phyloP scores from a whole-genome alignment of 768 basidiomycete genomes.

The Pleurotus tuber-regium region DNA sequence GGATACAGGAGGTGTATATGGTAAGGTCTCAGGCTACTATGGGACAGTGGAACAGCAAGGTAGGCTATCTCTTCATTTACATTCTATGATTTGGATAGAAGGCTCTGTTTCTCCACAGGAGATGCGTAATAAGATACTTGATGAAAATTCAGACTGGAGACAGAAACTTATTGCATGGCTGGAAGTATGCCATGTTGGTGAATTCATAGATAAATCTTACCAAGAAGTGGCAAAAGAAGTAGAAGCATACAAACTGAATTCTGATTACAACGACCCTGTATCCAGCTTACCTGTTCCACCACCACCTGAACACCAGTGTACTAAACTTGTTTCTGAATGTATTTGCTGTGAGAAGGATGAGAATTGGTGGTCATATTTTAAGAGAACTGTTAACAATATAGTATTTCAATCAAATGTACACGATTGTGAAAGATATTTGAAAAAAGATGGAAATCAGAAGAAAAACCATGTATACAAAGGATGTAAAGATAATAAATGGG shows the following conservation, averaged over 20 bases:
- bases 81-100: neutral
- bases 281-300: slow-evolving; percentile 24
- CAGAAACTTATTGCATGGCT: slow-evolving; percentile 26
- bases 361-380: slow-evolving; percentile 16
- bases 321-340: slow-evolving; percentile 14
- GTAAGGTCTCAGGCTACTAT: neutral
- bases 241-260: slow-evolving; percentile 11
- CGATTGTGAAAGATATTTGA: slow-evolving; percentile 18
- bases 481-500: too few species aligned
- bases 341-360: slow-evolving; percentile 14
- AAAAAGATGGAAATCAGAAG: slow-evolving; percentile 14
- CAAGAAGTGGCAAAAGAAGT: slow-evolving; percentile 11
- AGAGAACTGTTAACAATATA: slow-evolving; percentile 25
- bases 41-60: too few species aligned
- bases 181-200: slow-evolving; percentile 28
- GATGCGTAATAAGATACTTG: neutral
- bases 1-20: neutral
- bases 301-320: slow-evolving; percentile 6
- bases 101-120: neutral
- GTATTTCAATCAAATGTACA: slow-evolving; percentile 26
- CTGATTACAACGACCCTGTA: slow-evolving; percentile 20
- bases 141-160: slow-evolving; percentile 7
- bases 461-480: slow-evolving; percentile 9
- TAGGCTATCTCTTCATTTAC: neutral
- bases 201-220: slow-evolving; percentile 23